These are phyloP conservation scores for Lachancea waltii DNA, from an alignment of 805 yeast species.

Conservation along the genomic window DNA sequence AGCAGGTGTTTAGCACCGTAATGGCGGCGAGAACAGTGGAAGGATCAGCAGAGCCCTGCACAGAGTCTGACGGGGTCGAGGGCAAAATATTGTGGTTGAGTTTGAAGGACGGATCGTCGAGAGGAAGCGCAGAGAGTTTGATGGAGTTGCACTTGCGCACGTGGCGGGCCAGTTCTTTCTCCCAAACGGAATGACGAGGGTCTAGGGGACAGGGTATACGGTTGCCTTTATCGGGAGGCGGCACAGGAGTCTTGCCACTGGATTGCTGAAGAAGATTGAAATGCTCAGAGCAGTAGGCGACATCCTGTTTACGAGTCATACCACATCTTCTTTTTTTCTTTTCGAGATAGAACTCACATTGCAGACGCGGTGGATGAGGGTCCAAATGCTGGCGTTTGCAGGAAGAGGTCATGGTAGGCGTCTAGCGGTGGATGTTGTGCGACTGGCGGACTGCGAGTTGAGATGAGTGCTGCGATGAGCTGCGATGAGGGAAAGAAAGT, in stretches of 20 bases:
- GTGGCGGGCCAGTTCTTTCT: slow-evolving; percentile 48
- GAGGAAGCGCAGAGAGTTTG: slow-evolving; percentile 28
- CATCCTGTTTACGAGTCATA: slow-evolving; percentile 22
- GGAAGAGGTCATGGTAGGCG: too few species aligned
- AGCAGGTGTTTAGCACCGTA: slow-evolving; percentile 33
- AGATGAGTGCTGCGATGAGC: too few species aligned
- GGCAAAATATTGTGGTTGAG: slow-evolving; percentile 46
- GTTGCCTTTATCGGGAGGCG: slow-evolving; percentile 1
- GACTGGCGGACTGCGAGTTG: too few species aligned
- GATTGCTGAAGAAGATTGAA: slow-evolving; percentile 40
- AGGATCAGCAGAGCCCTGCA: too few species aligned
- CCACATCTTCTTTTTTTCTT: slow-evolving; percentile 29
- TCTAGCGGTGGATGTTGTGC: too few species aligned
- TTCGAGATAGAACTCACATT: slow-evolving; percentile 24
- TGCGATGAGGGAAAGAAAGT: too few species aligned
- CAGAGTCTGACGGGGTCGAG: too few species aligned
- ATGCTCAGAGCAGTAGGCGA: slow-evolving; percentile 63
- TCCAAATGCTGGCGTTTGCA: too few species aligned
- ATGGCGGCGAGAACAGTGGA: slow-evolving; percentile 16
- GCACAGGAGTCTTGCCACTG: too few species aligned
- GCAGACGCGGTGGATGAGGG: slow-evolving; percentile 12
- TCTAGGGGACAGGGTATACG: slow-evolving; percentile 75
- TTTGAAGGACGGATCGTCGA: slow-evolving; percentile 45
- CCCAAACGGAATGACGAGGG: slow-evolving; percentile 68
- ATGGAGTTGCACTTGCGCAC: slow-evolving; percentile 53